phyloP scores from a whole-genome alignment of 257 asterid genomes.

The Solanum piurae region DNA sequence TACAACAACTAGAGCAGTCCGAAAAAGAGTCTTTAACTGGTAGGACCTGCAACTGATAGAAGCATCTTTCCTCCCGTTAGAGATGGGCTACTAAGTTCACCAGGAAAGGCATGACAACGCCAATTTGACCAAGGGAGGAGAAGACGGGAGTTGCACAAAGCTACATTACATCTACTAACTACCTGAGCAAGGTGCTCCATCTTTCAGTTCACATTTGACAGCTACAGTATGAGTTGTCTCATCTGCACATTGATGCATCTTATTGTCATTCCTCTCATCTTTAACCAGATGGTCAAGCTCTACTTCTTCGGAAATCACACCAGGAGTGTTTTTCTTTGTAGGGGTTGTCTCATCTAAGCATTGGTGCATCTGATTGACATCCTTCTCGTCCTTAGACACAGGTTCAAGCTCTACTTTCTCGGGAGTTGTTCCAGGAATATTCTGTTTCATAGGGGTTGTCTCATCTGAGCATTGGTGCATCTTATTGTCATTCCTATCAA shows the following conservation, averaged over 20 bases:
- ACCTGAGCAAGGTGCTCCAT: not conserved
- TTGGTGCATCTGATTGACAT: not conserved
- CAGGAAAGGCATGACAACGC: not conserved
- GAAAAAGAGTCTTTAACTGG: not conserved
- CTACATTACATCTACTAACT: not conserved
- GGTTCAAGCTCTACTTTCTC: constrained; percentile 24
- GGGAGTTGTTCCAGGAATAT: constrained; percentile 39
- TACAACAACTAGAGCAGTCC: not conserved
- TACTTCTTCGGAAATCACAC: too few relatives aligned
- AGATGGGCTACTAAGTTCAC: not conserved
- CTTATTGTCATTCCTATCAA: not conserved
- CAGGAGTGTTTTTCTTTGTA: not conserved
- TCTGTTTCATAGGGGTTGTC: constrained; percentile 28
- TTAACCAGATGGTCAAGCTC: not conserved
- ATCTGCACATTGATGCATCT: not conserved
- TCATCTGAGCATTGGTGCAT: constrained; percentile 24
- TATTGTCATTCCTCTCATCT: not conserved
- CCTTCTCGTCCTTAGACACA: constrained; percentile 7
- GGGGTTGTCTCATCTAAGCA: too few relatives aligned
- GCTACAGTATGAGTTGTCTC: not conserved
- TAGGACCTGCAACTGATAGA: not conserved
- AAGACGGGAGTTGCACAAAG: not conserved
- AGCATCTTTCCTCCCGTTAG: not conserved
- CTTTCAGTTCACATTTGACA: not conserved
- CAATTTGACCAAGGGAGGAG: not conserved